phyloP scores from a whole-genome alignment of 2,329 filamentous ascomycete species.

The Xylaria sp. region DNA sequence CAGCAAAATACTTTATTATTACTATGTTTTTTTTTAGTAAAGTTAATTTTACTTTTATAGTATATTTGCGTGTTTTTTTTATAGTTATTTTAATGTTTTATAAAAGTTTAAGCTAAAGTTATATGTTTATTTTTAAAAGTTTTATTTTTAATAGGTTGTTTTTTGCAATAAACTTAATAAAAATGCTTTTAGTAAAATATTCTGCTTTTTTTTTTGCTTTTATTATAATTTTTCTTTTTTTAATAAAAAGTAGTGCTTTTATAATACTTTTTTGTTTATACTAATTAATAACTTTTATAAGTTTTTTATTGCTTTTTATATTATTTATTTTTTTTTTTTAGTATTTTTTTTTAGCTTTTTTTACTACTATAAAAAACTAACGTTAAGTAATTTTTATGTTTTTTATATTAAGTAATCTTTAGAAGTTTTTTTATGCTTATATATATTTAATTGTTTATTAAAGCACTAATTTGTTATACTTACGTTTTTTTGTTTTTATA shows the following conservation, averaged over 20 bases:
- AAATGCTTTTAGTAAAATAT: slow-evolving; percentile 25
- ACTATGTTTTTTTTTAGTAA: slow-evolving; percentile 10
- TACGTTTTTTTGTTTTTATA: slow-evolving; percentile 7
- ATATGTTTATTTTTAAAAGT: background rate
- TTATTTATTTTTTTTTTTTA: slow-evolving; percentile 21
- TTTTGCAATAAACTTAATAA: slow-evolving; percentile 9
- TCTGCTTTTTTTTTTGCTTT: slow-evolving; percentile 8
- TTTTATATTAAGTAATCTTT: slow-evolving; percentile 9
- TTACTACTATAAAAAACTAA: slow-evolving; percentile 8
- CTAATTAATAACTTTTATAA: slow-evolving; percentile 13
- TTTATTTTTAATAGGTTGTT: slow-evolving; percentile 21
- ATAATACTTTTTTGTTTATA: slow-evolving; percentile 21
- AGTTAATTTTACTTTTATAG: slow-evolving; percentile 17
- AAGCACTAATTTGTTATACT: background rate
- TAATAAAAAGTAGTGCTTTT: slow-evolving; percentile 15
- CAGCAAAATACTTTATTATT: slow-evolving; percentile 11
- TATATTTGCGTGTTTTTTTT: slow-evolving; percentile 21
- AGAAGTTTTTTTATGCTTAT: slow-evolving; percentile 2
- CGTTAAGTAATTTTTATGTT: background rate
- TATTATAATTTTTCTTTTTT: slow-evolving; percentile 16
- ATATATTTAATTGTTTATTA: slow-evolving; percentile 16
- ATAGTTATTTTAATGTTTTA: slow-evolving; percentile 15
- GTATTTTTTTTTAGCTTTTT: slow-evolving; percentile 5
- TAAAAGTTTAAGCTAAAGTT: slow-evolving; percentile 7
- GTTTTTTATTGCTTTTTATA: slow-evolving; percentile 15